These are phyloP conservation scores for Lachnellula occidentalis DNA, from an alignment of 2,329 filamentous ascomycete genomes.

Conservation along the genomic window DNA sequence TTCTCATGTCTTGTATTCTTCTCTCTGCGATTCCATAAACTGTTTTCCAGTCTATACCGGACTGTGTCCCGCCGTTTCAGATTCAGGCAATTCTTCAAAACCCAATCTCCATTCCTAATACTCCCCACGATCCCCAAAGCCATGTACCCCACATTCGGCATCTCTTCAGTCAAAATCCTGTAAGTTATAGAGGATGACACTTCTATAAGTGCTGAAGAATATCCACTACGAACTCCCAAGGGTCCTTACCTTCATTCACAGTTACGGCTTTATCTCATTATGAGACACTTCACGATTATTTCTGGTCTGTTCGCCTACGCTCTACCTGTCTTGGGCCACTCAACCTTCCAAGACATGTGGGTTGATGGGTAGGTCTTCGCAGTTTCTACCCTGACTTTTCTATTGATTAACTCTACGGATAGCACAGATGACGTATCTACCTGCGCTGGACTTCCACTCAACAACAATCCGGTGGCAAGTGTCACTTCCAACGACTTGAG, in stretches of 20 bases:
- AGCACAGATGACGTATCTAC: slow-evolving; percentile 38
- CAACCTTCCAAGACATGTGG: slow-evolving; percentile 34
- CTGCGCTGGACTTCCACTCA: slow-evolving; percentile 44
- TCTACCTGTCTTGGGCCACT: slow-evolving; percentile 39
- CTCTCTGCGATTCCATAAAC: slow-evolving; percentile 7
- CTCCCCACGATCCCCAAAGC: slow-evolving; percentile 1
- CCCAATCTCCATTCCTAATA: neutral
- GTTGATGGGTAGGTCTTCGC: slow-evolving; percentile 40
- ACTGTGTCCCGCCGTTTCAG: slow-evolving; percentile 11
- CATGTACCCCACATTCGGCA: slow-evolving; percentile 1
- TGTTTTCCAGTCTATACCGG: slow-evolving; percentile 4
- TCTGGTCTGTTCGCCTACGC: slow-evolving; percentile 25
- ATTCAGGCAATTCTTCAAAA: slow-evolving; percentile 10
- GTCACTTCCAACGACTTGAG: slow-evolving; percentile 44
- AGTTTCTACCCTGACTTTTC: slow-evolving; percentile 5
- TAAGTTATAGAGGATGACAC: neutral
- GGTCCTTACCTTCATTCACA: neutral
- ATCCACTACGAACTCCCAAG: neutral
- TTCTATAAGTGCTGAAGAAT: neutral
- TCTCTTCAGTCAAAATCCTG: neutral
- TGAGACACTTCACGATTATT: slow-evolving; percentile 13
- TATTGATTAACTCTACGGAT: neutral
- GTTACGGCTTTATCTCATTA: slow-evolving; percentile 2
- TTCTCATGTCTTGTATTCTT: slow-evolving; percentile 5
- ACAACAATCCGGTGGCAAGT: slow-evolving; percentile 47